Base-by-base conservation (phyloP, 805 yeast species). In the Ogataea polymorpha region DNA sequence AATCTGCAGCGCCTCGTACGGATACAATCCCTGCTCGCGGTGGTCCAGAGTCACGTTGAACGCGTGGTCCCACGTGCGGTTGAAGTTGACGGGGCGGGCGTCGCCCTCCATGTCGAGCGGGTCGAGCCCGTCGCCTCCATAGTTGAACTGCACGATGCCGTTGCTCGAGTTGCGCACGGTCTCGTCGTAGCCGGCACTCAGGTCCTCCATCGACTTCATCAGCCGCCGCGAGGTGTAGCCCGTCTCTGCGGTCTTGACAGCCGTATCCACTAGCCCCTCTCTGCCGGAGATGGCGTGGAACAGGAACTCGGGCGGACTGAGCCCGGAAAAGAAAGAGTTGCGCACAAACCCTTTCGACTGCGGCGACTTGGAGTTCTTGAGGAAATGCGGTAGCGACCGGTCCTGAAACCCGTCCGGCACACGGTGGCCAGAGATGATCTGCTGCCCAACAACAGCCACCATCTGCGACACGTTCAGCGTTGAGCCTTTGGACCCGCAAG, bases 381-480 rank as follows among this genome's bases (percentile, higher is more conserved):
- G 80, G 71, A 93, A 93, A 68, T 93, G 99, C 10, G 99, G 99
- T 53, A 93, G 70, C 0, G 99, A 88, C 66, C 99, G 81, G 68
- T 93, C 98, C 66, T 93, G 98, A 75, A 93, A 93, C n/a, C 99
- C 99, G 73, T 93, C 96, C 17, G 99, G 98, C 47, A 93, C 99
- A 77, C 99, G 95, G 62, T 88, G 86, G 66, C 99, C 99, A 4
- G 96, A 82, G 54, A 93, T 93, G 71, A 93, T 93, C 67, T 93
- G 99, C 70, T 93, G 99, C 41, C 99, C 99, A 21, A 93, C 99
- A 61, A 91, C 96, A 0, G 99, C 99, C 75, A 93, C 98, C 99
- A 93, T 93, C 71, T 93, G 99, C 11, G 99, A 93, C 23, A 93
- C 99, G 65, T 93, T 93, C 48, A 95, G 76, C 0, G 96, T 89